Conservation (phyloP, 2,329 filamentous ascomycete genomes). For the Ceratocystis colombiana region DNA sequence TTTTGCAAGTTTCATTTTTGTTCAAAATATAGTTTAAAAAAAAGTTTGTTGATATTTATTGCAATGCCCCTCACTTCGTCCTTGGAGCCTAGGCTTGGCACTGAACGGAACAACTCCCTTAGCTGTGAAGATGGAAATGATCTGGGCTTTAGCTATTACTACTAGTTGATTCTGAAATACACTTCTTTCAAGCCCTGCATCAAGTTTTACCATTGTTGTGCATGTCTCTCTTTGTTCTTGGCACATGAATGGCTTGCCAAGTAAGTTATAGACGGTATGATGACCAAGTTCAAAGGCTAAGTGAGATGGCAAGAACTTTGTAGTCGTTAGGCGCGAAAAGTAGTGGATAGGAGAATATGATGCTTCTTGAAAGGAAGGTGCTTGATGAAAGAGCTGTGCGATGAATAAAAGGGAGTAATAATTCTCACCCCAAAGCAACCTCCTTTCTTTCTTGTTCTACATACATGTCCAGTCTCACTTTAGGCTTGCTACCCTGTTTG, state of each 20-base stretch:
- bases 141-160: background rate
- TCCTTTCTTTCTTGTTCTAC: background rate
- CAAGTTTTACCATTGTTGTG: background rate
- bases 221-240: background rate
- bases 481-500: background rate
- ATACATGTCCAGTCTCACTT: background rate
- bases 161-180: background rate
- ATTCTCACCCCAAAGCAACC: background rate
- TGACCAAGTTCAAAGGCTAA: background rate
- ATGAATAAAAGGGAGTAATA: background rate
- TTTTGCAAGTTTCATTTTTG: constrained; percentile 14
- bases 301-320: background rate
- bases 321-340: background rate
- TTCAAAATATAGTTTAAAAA: constrained; percentile 18
- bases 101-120: constrained; percentile 18
- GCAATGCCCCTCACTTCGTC: background rate
- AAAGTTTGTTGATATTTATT: constrained; percentile 1
- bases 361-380: background rate
- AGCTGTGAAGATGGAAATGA: background rate
- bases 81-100: background rate
- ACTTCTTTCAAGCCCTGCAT: background rate
- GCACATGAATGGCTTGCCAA: background rate
- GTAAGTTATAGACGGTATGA: background rate
- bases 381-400: background rate
- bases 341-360: background rate